These are phyloP conservation scores for Jackrogersella minutella DNA, from an alignment of 495 filamentous ascomycete genomes.

Conservation along the genomic window DNA sequence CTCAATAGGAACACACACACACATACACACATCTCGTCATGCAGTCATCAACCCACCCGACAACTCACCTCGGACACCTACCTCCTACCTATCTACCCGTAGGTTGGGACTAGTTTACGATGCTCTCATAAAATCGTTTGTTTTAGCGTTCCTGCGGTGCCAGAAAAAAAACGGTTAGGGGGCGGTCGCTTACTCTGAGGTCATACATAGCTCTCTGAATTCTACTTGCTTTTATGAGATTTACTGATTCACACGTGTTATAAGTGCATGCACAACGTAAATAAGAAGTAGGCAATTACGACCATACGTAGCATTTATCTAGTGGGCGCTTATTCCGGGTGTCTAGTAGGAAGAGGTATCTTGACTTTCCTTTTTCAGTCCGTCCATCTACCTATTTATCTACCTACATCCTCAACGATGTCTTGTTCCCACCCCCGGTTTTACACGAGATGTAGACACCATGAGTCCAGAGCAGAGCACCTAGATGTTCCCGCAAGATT, in stretches of 20 bases:
- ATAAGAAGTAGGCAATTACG: not conserved
- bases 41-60: no score
- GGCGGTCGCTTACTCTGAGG: conserved; percentile 20
- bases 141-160: conserved; percentile 21
- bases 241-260: not conserved
- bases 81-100: not conserved
- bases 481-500: conserved; percentile 50
- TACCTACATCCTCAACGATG: not conserved
- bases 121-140: conserved; percentile 15
- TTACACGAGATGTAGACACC: not conserved
- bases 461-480: no score
- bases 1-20: no score
- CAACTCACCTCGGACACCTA: no score
- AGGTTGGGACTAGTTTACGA: not conserved
- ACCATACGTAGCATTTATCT: not conserved
- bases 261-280: not conserved
- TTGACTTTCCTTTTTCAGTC: conserved; percentile 38
- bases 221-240: not conserved
- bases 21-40: no score
- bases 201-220: not conserved
- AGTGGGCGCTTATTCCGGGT: not conserved
- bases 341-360: conserved; percentile 1
- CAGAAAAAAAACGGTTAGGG: conserved; percentile 17
- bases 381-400: not conserved
- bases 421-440: not conserved